These are phyloP conservation scores for Stagonosporopsis vannaccii DNA, from an alignment of 2,329 filamentous ascomycete genomes.

Conservation along the genomic window DNA sequence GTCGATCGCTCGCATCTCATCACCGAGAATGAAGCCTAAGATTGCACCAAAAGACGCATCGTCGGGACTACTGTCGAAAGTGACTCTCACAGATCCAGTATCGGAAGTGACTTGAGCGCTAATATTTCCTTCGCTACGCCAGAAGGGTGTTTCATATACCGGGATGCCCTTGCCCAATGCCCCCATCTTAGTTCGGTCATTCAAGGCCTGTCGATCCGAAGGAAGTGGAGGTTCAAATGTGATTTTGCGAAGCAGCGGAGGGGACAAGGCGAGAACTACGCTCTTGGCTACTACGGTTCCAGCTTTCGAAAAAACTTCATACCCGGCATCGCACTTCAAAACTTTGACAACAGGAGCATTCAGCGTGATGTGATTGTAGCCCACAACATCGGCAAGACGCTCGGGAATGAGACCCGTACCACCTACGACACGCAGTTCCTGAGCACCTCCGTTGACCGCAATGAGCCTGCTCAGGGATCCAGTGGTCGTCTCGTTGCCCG, in stretches of 20 bases:
- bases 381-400: slow-evolving; percentile 22
- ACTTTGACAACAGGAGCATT: slow-evolving; percentile 26
- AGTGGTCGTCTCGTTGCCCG: slow-evolving; percentile 26
- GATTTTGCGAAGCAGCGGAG: slow-evolving; percentile 56
- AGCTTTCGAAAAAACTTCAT: slow-evolving; percentile 22
- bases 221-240: slow-evolving; percentile 59
- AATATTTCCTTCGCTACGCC: slow-evolving; percentile 52
- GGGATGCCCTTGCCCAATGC: slow-evolving; percentile 62
- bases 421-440: slow-evolving; percentile 30
- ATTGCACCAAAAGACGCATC: slow-evolving; percentile 29
- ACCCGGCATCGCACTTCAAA: slow-evolving; percentile 2
- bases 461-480: slow-evolving; percentile 25
- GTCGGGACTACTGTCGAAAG: slow-evolving; percentile 30
- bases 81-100: slow-evolving; percentile 17
- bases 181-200: slow-evolving; percentile 51
- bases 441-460: slow-evolving; percentile 21
- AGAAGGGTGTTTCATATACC: slow-evolving; percentile 56
- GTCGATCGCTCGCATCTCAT: slow-evolving; percentile 28
- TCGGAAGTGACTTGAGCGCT: slow-evolving; percentile 50
- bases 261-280: slow-evolving; percentile 60
- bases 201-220: slow-evolving; percentile 47
- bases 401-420: slow-evolving; percentile 32
- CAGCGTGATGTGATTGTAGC: slow-evolving; percentile 24
- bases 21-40: slow-evolving; percentile 33
- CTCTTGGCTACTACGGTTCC: slow-evolving; percentile 50